Evolutionary conservation across 202 grass and related monocot genomes (phyloP).

Genomic region (Carex arenaria): DNA sequence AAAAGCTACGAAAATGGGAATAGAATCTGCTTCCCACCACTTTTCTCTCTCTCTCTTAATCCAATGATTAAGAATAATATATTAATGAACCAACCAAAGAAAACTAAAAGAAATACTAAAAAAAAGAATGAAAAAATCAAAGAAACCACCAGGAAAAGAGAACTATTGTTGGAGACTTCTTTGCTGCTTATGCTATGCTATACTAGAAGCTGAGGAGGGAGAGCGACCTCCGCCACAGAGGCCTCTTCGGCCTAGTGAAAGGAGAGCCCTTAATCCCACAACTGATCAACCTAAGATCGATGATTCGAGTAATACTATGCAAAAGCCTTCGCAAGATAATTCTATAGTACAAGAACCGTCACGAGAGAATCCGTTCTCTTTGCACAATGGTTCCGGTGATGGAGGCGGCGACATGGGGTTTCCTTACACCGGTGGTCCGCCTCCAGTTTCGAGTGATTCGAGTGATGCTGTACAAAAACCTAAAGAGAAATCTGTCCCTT

Average conservation of each 20-base stretch:
- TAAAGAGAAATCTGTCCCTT: no score
- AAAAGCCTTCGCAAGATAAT: no score
- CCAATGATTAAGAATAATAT: neutral
- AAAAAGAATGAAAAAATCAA: neutral
- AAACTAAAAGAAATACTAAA: neutral
- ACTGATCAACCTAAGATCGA: neutral
- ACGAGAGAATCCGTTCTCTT: neutral
- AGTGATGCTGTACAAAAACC: no score
- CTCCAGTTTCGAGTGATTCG: neutral
- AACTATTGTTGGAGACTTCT: slow-evolving; percentile 12
- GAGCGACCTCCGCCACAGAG: neutral
- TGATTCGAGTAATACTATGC: neutral
- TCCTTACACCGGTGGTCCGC: neutral
- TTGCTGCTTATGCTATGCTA: slow-evolving; percentile 1
- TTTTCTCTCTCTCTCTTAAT: neutral
- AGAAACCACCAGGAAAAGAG: neutral
- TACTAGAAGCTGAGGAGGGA: neutral
- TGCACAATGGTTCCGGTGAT: no score
- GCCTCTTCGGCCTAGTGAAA: neutral
- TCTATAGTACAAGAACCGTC: neutral
- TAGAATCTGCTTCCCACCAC: neutral
- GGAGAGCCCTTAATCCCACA: neutral
- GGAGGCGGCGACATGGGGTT: neutral
- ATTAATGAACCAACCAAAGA: neutral
- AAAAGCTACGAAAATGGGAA: neutral